Percentiles rank a stretch among this genome's conserved stretches.
Conservation (phyloP, 2,329 filamentous ascomycete genomes). For the Colletotrichum sp. region DNA sequence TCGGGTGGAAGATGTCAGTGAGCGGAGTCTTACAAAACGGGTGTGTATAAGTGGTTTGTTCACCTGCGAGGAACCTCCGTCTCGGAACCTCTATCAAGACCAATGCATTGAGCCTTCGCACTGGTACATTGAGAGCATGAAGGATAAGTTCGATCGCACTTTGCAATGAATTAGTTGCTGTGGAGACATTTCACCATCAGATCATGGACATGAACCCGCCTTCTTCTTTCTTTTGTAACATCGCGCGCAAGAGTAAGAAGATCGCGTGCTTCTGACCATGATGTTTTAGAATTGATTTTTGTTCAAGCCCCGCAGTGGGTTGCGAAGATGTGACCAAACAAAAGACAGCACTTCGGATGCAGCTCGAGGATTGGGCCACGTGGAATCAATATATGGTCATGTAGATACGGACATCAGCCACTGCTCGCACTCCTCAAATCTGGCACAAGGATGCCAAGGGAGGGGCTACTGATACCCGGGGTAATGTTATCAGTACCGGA, state of each 20-base stretch:
- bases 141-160: neutral
- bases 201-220: neutral
- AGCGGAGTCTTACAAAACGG: neutral
- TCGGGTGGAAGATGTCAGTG: neutral
- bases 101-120: neutral
- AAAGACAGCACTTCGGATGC: neutral
- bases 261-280: neutral
- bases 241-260: neutral
- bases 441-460: neutral
- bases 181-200: neutral
- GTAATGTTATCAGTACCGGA: neutral
- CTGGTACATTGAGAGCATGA: neutral
- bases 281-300: neutral
- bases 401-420: neutral
- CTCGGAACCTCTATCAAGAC: neutral
- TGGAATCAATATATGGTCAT: neutral
- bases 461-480: neutral
- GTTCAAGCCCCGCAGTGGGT: neutral
- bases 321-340: neutral
- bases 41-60: neutral
- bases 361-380: neutral
- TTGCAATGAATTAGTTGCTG: neutral
- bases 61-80: neutral
- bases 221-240: neutral
- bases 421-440: neutral